phyloP scores from a whole-genome alignment of 768 basidiomycete species.

The Lentinula guzmanii region DNA sequence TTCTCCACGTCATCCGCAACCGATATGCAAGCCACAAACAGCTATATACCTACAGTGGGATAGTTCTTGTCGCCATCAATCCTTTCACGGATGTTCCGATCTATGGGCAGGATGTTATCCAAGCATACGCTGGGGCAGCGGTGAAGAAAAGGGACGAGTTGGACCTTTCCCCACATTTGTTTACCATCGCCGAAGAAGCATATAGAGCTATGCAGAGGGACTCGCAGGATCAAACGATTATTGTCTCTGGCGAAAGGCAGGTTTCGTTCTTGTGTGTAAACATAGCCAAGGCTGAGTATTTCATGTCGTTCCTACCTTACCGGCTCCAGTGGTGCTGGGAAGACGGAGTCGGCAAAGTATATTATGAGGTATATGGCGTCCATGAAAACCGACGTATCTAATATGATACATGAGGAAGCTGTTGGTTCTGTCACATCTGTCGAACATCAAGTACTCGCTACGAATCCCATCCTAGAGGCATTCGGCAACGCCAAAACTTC shows the following conservation, averaged over 20 bases:
- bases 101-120: constrained; percentile 95
- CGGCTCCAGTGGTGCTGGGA: constrained; percentile 84
- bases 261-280: constrained; percentile 14
- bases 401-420: constrained; percentile 50
- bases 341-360: constrained; percentile 99
- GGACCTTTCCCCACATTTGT: constrained; percentile 86
- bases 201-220: constrained; percentile 95
- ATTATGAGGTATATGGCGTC: constrained; percentile 99
- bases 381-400: constrained; percentile 93
- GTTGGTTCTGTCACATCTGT: constrained; percentile 78
- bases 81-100: constrained; percentile 96
- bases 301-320: not conserved
- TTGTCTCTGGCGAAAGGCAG: constrained; percentile 96
- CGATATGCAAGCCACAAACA: constrained; percentile 87
- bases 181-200: constrained; percentile 98
- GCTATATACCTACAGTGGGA: constrained; percentile 98
- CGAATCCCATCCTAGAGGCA: constrained; percentile 98
- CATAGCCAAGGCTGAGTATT: not conserved
- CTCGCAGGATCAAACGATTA: constrained; percentile 94
- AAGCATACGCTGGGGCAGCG: constrained; percentile 65
- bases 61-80: constrained; percentile 97
- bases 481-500: constrained; percentile 99
- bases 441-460: constrained; percentile 94
- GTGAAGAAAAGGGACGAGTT: constrained; percentile 60
- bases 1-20: constrained; percentile 93